Evolutionary conservation across 1,284 basidiomycete species (phyloP), one percentile per base, ranked within the genome.

Genomic region (Cryptococcus neoformans): DNA sequence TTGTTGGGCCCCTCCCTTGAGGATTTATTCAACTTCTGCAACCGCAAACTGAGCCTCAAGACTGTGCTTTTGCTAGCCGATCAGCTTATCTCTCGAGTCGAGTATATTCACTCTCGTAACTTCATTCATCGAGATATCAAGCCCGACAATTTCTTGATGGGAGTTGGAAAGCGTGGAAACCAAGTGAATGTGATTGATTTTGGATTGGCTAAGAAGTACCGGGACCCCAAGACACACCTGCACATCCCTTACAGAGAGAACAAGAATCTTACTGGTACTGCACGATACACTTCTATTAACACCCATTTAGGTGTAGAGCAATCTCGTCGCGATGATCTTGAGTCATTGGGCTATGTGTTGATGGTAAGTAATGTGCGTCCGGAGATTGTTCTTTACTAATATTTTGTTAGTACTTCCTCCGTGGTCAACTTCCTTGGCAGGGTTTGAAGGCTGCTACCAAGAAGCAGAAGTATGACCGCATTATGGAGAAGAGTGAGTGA

Each of bases 91-190:
- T 98, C 95, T 49, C 92, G 95, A 63, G 92, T 99, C 74, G 95
- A 99, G 79, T 98, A 98, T 81, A 92, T 98, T 67, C 96, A 99
- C 81, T 98, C 94, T 17, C 91, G 94, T 74, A 99, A 99, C 83
- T 99, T 99, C 79, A 98, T 99, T 65, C 96, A 99, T 79, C 92
- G 95, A 66, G 96, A 99, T 75, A 94, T 99, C 85, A 99, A 99
- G 80, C 96, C 96, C 50, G 95, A 99, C 83, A 99, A 99, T 82
- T 98, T 99, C 83, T 81, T 99, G 72, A 98, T 99, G 93, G 96
- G 96, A 45, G 98, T 99, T 63, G 96, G 95, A 67, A 99, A 97
- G 82, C 92, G 95, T 64, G 95, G 94, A 64, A 99, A 96, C 80
- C 96, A 99, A 80, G 95, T 99, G 80, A 98, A 98, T 73, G 90